These are phyloP conservation scores for Amaranthus palmeri DNA, from an alignment of 148 eudicot species.

Conservation along the genomic window DNA sequence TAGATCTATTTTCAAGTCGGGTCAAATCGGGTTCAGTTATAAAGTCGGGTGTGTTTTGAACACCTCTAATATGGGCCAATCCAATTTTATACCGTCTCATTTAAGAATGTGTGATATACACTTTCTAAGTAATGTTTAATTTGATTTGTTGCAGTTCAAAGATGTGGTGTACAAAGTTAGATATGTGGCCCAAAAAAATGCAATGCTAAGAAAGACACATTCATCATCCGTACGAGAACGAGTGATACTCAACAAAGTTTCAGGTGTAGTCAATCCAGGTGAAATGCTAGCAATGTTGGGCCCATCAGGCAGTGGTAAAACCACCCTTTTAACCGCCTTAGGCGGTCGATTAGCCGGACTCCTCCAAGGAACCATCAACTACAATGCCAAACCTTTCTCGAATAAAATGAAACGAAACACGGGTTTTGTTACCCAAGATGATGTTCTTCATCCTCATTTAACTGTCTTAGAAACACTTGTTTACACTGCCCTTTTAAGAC, in stretches of 20 bases:
- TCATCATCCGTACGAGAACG: constrained; percentile 31
- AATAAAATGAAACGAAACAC: constrained; percentile 48
- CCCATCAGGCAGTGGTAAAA: constrained; percentile 91
- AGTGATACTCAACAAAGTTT: constrained; percentile 50
- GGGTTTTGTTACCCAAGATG: constrained; percentile 89
- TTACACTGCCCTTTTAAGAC: constrained; percentile 61
- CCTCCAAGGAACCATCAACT: constrained; percentile 49
- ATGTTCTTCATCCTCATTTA: constrained; percentile 58
- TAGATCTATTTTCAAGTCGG: no score
- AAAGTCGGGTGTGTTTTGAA: no score
- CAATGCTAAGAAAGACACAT: background rate
- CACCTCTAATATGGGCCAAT: no score
- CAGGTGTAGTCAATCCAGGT: constrained; percentile 64
- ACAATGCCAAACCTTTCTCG: constrained; percentile 58
- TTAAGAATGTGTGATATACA: no score
- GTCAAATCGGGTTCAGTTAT: no score
- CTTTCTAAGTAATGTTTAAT: background rate
- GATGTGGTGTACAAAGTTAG: constrained; percentile 62
- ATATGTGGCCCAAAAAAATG: constrained; percentile 15
- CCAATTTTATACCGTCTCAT: no score
- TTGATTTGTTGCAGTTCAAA: constrained; percentile 45
- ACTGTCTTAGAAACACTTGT: constrained; percentile 72
- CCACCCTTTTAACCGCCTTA: constrained; percentile 72
- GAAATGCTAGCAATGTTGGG: constrained; percentile 91
- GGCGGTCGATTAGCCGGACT: constrained; percentile 63